These are phyloP conservation scores for Phytophthora sp. DNA, from an alignment of 352 stramenopile genomes.

Conservation along the genomic window DNA sequence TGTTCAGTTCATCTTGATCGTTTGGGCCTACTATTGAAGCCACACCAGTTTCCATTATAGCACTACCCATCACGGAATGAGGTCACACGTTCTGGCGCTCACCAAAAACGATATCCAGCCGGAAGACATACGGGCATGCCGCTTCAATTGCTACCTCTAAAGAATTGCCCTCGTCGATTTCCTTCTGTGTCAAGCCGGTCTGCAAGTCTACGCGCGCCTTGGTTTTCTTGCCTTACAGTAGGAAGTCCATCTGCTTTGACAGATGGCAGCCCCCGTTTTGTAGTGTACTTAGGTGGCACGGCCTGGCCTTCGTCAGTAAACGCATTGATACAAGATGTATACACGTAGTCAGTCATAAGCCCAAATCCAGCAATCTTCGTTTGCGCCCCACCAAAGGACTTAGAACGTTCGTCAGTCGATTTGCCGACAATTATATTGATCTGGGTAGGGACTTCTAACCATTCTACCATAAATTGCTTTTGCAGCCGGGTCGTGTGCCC, in stretches of 20 bases:
- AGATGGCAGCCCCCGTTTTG: not conserved
- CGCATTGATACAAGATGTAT: not conserved
- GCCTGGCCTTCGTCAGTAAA: not conserved
- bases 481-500: not conserved
- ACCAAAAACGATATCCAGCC: not conserved
- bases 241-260: not conserved
- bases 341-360: not conserved
- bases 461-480: not conserved
- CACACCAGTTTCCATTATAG: not conserved
- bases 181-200: not conserved
- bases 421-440: not conserved
- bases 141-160: not conserved
- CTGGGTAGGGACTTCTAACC: not conserved
- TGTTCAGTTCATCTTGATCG: not conserved
- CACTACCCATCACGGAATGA: not conserved
- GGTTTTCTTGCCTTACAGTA: conserved; percentile 1
- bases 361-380: not conserved
- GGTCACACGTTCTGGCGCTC: not conserved
- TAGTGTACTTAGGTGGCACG: too few relatives aligned
- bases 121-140: not conserved
- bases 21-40: not conserved
- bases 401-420: not conserved
- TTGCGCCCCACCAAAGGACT: not conserved
- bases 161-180: not conserved
- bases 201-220: not conserved